Percentiles rank a stretch among this genome's conserved stretches.
Conservation (phyloP, 768 basidiomycete species). For the Mycena alexandri region DNA sequence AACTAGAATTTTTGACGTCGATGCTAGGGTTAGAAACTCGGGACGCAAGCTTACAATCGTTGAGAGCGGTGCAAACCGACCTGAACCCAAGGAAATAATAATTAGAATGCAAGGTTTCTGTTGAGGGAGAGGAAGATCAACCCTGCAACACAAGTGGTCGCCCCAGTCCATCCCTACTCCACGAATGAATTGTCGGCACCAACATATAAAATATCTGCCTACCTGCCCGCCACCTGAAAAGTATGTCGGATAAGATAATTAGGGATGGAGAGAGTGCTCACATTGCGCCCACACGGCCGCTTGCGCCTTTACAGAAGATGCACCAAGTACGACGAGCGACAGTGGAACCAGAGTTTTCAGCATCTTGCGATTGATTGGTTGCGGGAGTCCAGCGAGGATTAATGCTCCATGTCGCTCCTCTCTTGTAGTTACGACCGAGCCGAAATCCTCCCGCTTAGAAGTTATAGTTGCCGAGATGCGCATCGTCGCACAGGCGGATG, state of each 20-base stretch:
- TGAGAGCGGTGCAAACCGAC: constrained; percentile 2
- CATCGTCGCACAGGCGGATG: not conserved
- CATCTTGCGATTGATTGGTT: too few species aligned
- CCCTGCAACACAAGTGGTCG: constrained; percentile 12
- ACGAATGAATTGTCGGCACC: not conserved
- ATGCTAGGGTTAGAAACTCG: not conserved
- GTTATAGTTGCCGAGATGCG: not conserved
- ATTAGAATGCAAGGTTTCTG: too few species aligned
- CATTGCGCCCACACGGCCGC: too few species aligned
- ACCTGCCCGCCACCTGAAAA: constrained; percentile 9
- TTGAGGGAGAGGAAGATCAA: not conserved
- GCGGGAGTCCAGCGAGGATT: too few species aligned
- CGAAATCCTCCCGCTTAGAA: not conserved
- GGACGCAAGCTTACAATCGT: not conserved
- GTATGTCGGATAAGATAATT: not conserved
- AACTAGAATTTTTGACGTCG: not conserved
- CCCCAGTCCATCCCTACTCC: constrained; percentile 5
- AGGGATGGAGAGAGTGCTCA: too few species aligned
- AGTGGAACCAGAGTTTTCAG: too few species aligned
- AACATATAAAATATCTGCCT: not conserved
- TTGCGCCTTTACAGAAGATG: too few species aligned
- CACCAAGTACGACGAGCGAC: too few species aligned
- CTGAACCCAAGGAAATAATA: too few species aligned
- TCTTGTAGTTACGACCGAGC: not conserved
- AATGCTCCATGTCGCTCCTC: too few species aligned